A percentile compares a stretch with the other conserved stretches of the same genome.
phyloP scores from a whole-genome alignment of 2,329 filamentous ascomycete genomes.

The Trichophyton mentagrophytes region DNA sequence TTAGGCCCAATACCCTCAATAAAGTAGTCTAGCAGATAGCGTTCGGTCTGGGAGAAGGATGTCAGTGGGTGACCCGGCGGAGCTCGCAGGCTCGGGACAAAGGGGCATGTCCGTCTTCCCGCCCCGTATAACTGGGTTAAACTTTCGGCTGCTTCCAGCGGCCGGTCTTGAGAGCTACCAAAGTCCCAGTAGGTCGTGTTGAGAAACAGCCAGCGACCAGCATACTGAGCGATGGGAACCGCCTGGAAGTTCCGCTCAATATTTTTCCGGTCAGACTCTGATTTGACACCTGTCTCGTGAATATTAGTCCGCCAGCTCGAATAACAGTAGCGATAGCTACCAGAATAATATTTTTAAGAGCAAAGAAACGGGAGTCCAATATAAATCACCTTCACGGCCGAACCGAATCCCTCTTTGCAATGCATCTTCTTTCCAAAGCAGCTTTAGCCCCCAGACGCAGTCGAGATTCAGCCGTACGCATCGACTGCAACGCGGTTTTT shows the following conservation, averaged over 20 bases:
- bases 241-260: slow-evolving; percentile 2
- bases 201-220: slow-evolving; percentile 18
- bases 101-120: neutral
- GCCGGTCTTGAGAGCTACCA: neutral
- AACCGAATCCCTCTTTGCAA: slow-evolving; percentile 19
- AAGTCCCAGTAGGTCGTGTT: slow-evolving; percentile 18
- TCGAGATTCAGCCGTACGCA: slow-evolving; percentile 18
- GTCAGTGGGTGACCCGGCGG: slow-evolving; percentile 11
- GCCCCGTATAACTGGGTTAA: neutral
- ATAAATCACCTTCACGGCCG: slow-evolving; percentile 16
- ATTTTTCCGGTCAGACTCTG: neutral
- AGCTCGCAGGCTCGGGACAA: neutral
- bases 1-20: slow-evolving; percentile 20
- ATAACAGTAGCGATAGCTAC: slow-evolving; percentile 3
- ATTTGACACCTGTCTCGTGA: neutral
- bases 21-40: slow-evolving; percentile 20
- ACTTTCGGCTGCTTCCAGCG: neutral
- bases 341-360: neutral
- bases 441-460: slow-evolving; percentile 18
- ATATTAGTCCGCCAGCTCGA: neutral
- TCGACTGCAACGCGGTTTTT: slow-evolving; percentile 19
- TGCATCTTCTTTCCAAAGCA: slow-evolving; percentile 23
- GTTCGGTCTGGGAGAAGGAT: slow-evolving; percentile 9
- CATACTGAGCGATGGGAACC: slow-evolving; percentile 10
- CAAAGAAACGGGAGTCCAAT: neutral